Evolutionary conservation across 371 early-diverging fungal genomes (phyloP).

Genomic region (Mucor plumbeus): DNA sequence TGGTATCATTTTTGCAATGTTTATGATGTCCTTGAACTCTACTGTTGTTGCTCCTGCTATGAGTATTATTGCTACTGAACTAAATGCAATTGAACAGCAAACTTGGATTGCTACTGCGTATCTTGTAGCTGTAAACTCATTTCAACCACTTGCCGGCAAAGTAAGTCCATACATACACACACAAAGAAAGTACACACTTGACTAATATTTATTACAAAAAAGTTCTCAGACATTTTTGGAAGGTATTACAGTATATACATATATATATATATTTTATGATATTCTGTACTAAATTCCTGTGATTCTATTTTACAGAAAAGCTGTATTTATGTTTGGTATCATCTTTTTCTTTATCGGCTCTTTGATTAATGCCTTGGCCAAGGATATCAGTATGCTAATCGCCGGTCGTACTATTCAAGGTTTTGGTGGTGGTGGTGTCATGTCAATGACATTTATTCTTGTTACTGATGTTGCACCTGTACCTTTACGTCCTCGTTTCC

Average conservation of each 20-base stretch:
- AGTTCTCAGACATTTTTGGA: constrained; percentile 71
- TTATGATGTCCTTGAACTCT: constrained; percentile 78
- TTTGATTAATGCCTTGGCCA: constrained; percentile 57
- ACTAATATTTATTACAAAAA: constrained; percentile 5
- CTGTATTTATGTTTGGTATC: constrained; percentile 50
- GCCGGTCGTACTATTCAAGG: constrained; percentile 76
- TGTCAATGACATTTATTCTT: constrained; percentile 74
- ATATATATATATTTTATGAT: not conserved
- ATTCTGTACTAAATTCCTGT: not conserved
- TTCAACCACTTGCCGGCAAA: constrained; percentile 64
- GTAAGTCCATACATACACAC: constrained; percentile 27
- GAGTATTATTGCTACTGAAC: constrained; percentile 66
- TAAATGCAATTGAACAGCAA: constrained; percentile 39
- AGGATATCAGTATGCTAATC: constrained; percentile 64
- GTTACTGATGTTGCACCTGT: constrained; percentile 76
- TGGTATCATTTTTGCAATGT: constrained; percentile 57
- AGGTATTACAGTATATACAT: constrained; percentile 24
- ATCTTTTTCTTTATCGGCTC: constrained; percentile 60
- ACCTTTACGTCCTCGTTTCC: constrained; percentile 69
- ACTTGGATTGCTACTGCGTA: constrained; percentile 52
- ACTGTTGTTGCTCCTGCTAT: constrained; percentile 77
- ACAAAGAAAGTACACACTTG: not conserved
- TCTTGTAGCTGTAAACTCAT: constrained; percentile 60
- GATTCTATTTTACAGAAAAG: constrained; percentile 46
- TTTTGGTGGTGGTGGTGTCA: constrained; percentile 73